Evolutionary conservation across 139 green algal genomes (phyloP), one percentile per base, ranked within the genome.

Genomic region (Medakamo hakoo): DNA sequence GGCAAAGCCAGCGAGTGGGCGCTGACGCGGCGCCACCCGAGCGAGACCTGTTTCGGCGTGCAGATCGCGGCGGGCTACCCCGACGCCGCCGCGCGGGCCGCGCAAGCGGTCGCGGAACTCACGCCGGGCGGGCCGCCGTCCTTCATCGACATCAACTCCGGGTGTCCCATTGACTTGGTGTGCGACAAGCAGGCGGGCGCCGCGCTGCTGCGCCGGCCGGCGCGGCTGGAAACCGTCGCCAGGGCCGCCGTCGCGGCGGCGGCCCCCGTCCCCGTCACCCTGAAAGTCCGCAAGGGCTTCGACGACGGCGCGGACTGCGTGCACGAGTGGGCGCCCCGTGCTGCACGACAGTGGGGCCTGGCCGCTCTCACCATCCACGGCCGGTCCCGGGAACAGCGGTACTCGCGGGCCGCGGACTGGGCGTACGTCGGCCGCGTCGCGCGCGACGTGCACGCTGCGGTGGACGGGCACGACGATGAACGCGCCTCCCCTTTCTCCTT

Each of bases 141-240:
- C 74, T 97, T 95, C 69, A 71, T 96, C 31, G 92, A 99, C 76
- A 74, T 98, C 68, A 99, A 98, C 78, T 87, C 86, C 72, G 87
- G 88, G 1, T 95, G 88, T 64, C 88, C 88, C 26, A 96, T 96
- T 57, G 88, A 96, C 67, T 55, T 93, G 0, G 69, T 88, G 2
- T 60, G 61, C 62, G n/a, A 55, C 73, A 84, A 80, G 55, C 76
- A 73, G 26, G 90, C 85, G 0, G 93, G 93, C 14, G 83, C 76
- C 9, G 74, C 82, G 5, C 76, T 96, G 74, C 80, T 99, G 66
- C 71, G 70, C 27, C 77, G 75, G 62, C 87, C 85, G 0, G 60
- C 76, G 27, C 69, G 74, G 9, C 83, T 96, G 55, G 71, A 88
- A 74, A 29, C 87, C 29, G 81, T 96, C 24, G 73, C 86, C 57